Conservation (phyloP, 148 eudicot genomes). For the Rhododendron vialii region DNA sequence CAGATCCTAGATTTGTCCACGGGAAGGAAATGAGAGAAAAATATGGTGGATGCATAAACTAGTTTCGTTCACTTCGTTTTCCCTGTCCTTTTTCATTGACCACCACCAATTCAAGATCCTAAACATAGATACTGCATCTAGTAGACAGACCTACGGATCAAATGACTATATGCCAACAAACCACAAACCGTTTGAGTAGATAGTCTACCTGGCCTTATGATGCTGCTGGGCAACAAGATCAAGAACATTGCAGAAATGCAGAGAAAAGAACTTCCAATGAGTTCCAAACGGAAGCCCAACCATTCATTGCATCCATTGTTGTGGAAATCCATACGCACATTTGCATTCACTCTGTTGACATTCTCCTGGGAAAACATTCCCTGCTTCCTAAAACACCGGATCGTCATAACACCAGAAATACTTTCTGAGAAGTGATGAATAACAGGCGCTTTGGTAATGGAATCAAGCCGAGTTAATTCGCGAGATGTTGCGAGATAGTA, state of each 20-base stretch:
- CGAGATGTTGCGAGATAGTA: slow-evolving; percentile 87
- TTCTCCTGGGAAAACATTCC: slow-evolving; percentile 64
- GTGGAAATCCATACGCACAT: slow-evolving; percentile 87
- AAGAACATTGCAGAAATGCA: slow-evolving; percentile 75
- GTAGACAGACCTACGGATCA: neutral
- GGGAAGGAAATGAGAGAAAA: neutral
- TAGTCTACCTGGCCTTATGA: slow-evolving; percentile 73
- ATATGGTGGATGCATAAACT: neutral
- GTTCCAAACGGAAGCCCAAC: slow-evolving; percentile 88
- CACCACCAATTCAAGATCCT: neutral
- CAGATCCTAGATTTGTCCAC: neutral
- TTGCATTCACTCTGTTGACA: slow-evolving; percentile 60
- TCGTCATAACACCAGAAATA: slow-evolving; percentile 90
- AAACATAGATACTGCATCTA: neutral
- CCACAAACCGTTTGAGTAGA: neutral
- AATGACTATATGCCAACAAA: neutral
- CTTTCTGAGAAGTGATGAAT: slow-evolving; percentile 97
- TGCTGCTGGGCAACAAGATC: slow-evolving; percentile 72
- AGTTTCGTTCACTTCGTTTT: neutral
- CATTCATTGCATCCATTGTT: slow-evolving; percentile 87
- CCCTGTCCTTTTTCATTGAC: neutral
- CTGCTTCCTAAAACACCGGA: slow-evolving; percentile 84
- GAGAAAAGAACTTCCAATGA: slow-evolving; percentile 69
- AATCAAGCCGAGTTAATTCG: slow-evolving; percentile 86
- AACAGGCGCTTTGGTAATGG: slow-evolving; percentile 91